A percentile compares a stretch with the other conserved stretches of the same genome.
phyloP scores from a whole-genome alignment of 768 basidiomycete genomes.

The Omphalotus guepiniiformis region DNA sequence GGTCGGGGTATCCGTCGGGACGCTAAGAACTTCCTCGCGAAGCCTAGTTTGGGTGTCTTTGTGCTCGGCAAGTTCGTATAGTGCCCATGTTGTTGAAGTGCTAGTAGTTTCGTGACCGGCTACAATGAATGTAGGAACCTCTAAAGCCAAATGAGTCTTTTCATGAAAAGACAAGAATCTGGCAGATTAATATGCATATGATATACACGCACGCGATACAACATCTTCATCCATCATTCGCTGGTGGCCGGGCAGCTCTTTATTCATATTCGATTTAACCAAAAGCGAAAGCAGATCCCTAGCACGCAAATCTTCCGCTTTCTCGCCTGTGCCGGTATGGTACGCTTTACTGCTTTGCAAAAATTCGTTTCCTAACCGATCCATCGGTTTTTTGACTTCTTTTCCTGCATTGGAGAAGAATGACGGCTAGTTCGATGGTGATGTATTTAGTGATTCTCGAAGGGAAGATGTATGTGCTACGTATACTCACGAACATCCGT shows the following conservation, averaged over 20 bases:
- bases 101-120: slow-evolving; percentile 42
- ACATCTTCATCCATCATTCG: slow-evolving; percentile 61
- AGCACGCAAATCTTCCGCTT: slow-evolving; percentile 25
- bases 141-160: slow-evolving; percentile 17
- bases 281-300: slow-evolving; percentile 60
- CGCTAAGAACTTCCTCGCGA: slow-evolving; percentile 37
- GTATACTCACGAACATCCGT: slow-evolving; percentile 35
- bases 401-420: slow-evolving; percentile 26
- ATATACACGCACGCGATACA: slow-evolving; percentile 34
- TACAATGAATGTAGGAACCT: slow-evolving; percentile 41
- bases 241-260: slow-evolving; percentile 51
- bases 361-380: slow-evolving; percentile 45
- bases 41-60: slow-evolving; percentile 39
- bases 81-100: slow-evolving; percentile 36
- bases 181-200: too few species aligned
- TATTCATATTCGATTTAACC: slow-evolving; percentile 60
- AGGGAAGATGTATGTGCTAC: neutral
- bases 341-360: too few species aligned
- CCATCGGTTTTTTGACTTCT: slow-evolving; percentile 37
- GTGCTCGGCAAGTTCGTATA: slow-evolving; percentile 36
- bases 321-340: slow-evolving; percentile 19
- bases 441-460: neutral
- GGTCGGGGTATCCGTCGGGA: slow-evolving; percentile 38
- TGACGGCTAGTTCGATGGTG: slow-evolving; percentile 6
- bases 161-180: neutral